These are phyloP conservation scores for Cudoniella acicularis DNA, from an alignment of 495 filamentous ascomycete species.

Conservation along the genomic window DNA sequence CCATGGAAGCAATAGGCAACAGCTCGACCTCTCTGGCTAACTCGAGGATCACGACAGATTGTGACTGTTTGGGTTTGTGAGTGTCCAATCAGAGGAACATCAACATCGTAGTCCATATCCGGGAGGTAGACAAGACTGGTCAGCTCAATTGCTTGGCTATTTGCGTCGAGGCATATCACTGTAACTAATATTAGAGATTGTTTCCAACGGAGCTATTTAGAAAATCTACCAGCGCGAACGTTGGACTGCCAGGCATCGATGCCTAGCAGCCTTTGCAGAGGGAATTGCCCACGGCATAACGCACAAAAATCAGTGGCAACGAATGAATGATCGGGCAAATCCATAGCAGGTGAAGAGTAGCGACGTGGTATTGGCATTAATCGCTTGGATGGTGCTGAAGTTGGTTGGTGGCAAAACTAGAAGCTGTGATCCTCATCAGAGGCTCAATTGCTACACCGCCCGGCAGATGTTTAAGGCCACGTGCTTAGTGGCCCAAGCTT, in stretches of 20 bases:
- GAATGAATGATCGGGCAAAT: no score
- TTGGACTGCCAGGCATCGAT: constrained; percentile 10
- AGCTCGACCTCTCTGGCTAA: background rate
- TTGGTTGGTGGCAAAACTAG: no score
- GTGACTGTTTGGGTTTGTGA: background rate
- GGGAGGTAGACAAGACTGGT: background rate
- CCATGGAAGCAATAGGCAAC: constrained; percentile 10
- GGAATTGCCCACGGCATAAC: background rate
- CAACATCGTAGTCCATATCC: background rate
- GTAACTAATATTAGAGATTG: background rate
- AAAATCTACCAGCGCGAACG: constrained; percentile 9
- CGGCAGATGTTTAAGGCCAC: no score
- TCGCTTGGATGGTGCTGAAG: no score
- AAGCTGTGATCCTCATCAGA: no score
- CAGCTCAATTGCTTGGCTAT: constrained; percentile 1
- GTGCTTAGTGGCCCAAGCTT: no score
- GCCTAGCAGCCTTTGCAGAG: background rate
- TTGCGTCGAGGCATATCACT: constrained; percentile 1
- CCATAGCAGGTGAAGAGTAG: no score
- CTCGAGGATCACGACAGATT: background rate
- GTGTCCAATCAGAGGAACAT: constrained; percentile 2
- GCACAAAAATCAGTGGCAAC: background rate
- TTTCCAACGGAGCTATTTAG: background rate
- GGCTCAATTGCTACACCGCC: no score
- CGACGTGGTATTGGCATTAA: no score